Conservation (phyloP, 495 filamentous ascomycete species). For the Xylaria castorea region DNA sequence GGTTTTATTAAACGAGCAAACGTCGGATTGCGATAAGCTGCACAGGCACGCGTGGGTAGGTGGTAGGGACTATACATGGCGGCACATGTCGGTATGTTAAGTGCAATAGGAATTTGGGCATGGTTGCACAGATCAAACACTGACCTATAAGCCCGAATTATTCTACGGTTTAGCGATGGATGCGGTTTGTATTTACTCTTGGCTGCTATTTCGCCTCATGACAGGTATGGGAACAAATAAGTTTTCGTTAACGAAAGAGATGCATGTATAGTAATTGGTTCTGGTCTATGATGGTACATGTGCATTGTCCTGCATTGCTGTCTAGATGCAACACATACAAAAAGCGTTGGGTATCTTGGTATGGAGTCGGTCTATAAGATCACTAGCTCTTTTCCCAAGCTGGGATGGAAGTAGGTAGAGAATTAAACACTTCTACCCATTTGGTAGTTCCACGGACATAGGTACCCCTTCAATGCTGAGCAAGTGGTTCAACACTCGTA, state of each 20-base stretch:
- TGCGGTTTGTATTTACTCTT: conserved; percentile 7
- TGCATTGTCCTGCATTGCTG: not conserved
- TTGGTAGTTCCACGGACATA: too few relatives aligned
- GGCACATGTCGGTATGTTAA: not conserved
- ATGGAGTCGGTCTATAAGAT: not conserved
- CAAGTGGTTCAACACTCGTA: too few relatives aligned
- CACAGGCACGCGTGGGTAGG: not conserved
- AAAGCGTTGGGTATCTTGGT: not conserved
- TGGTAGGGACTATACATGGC: not conserved
- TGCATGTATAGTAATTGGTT: not conserved
- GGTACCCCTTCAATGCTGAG: too few relatives aligned
- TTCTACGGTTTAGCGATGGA: not conserved
- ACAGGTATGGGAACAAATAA: not conserved
- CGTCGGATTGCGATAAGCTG: not conserved
- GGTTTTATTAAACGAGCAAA: not conserved
- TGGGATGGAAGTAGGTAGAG: too few relatives aligned
- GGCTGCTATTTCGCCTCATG: not conserved
- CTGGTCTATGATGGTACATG: not conserved
- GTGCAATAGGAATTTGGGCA: not conserved
- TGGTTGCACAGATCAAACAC: not conserved
- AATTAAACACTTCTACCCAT: too few relatives aligned
- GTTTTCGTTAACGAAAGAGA: not conserved
- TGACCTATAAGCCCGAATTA: not conserved
- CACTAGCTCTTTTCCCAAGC: not conserved
- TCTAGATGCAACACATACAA: not conserved